Evolutionary conservation across 495 filamentous ascomycete species (phyloP).

Genomic region (Penicillium ucsense): DNA sequence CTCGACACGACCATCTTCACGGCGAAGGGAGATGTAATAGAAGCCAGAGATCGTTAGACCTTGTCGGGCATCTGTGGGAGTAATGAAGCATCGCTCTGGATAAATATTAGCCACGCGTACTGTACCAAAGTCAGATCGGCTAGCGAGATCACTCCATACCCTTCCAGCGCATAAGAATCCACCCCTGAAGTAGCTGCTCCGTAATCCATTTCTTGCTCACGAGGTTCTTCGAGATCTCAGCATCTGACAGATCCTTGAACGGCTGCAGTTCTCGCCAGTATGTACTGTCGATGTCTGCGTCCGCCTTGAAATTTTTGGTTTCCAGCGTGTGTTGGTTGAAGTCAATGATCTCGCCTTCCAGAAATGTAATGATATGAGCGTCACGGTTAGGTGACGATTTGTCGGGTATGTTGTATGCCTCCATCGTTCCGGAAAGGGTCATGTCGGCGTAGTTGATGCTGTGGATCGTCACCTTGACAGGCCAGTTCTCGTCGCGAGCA

Average conservation of each 20-base stretch:
- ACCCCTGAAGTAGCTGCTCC: slow-evolving; percentile 43
- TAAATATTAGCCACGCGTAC: slow-evolving; percentile 3
- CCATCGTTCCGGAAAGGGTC: slow-evolving; percentile 68
- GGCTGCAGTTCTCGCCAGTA: slow-evolving; percentile 67
- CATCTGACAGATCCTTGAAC: slow-evolving; percentile 48
- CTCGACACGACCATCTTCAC: slow-evolving; percentile 53
- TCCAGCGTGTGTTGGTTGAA: slow-evolving; percentile 58
- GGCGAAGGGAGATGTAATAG: slow-evolving; percentile 59
- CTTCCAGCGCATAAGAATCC: slow-evolving; percentile 75
- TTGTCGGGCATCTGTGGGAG: slow-evolving; percentile 44
- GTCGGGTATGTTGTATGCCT: slow-evolving; percentile 65
- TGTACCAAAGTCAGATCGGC: not conserved
- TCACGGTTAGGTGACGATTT: slow-evolving; percentile 43
- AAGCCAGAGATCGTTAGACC: slow-evolving; percentile 68
- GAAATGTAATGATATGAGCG: slow-evolving; percentile 59
- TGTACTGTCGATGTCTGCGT: slow-evolving; percentile 49
- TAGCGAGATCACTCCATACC: slow-evolving; percentile 29
- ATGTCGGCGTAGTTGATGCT: slow-evolving; percentile 52
- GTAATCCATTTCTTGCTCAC: slow-evolving; percentile 48
- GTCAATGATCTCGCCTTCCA: slow-evolving; percentile 72
- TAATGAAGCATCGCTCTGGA: slow-evolving; percentile 62
- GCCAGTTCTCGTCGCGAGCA: slow-evolving; percentile 53
- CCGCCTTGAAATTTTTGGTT: slow-evolving; percentile 57
- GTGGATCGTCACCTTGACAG: slow-evolving; percentile 64
- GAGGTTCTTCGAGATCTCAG: slow-evolving; percentile 48